These are phyloP conservation scores for Hibiscus tridactylites DNA, from an alignment of 345 rosid genomes.

Conservation along the genomic window DNA sequence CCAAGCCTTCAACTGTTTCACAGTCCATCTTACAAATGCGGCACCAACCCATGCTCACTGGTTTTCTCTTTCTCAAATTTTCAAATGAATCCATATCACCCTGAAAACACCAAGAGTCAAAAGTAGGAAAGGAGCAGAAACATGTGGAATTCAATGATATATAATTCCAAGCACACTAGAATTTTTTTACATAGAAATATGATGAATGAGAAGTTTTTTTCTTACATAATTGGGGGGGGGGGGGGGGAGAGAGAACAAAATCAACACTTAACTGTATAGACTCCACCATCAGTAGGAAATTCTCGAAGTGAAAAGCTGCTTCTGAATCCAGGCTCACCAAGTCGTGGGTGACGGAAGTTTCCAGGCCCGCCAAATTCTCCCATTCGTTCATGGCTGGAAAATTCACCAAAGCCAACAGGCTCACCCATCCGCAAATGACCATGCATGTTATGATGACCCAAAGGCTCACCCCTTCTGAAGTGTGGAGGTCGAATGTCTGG, in stretches of 20 bases:
- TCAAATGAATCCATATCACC: conserved; percentile 43
- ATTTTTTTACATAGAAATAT: not conserved
- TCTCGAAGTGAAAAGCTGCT: conserved; percentile 41
- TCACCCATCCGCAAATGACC: conserved; percentile 24
- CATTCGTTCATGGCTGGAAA: conserved; percentile 31
- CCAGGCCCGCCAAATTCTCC: conserved; percentile 37
- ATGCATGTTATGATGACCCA: conserved; percentile 32
- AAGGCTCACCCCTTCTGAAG: conserved; percentile 42
- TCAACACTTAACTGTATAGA: conserved; percentile 40
- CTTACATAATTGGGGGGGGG: too few species aligned
- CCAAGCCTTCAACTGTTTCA: conserved; percentile 63
- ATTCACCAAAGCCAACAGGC: conserved; percentile 27
- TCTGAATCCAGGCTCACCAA: conserved; percentile 60
- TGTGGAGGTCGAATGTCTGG: conserved; percentile 36
- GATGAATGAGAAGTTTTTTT: not conserved
- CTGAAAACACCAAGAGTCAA: conserved; percentile 23
- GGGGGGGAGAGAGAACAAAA: not conserved
- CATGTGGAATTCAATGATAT: not conserved
- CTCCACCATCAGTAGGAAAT: conserved; percentile 37
- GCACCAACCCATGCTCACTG: conserved; percentile 54
- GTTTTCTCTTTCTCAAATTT: conserved; percentile 45
- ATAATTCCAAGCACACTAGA: not conserved
- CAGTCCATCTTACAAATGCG: conserved; percentile 70
- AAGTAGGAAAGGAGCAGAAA: conserved; percentile 4
- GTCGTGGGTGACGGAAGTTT: conserved; percentile 28